Evolutionary conservation across 139 green algal species (phyloP), one percentile per base, ranked within the genome.

Genomic region (Tetraselmis striata): DNA sequence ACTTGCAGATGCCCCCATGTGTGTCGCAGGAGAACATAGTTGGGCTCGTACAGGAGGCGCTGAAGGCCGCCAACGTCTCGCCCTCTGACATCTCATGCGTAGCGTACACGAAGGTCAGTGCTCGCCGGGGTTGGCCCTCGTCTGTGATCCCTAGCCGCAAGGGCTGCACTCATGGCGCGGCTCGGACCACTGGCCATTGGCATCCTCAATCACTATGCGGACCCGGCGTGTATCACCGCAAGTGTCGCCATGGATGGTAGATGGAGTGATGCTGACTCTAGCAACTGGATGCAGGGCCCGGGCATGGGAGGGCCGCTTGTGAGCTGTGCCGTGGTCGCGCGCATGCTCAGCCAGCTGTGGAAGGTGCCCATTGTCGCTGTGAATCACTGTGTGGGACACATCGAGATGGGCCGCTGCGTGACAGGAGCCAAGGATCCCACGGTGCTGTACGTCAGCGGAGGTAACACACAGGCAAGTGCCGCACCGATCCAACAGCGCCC

Each of bases 321-420:
- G 24, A 80, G 90, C 1, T 94, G 91, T 79, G 95, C 95, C 0
- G 87, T 98, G 28, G 94, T 94, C 11, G 92, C 92, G n/a, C 88
- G 95, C 30, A 94, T 94, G 88, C 87, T 97, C 75, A 87, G 89
- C 1, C 88, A 90, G 81, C 77, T 94, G 77, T 96, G 93, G 93
- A 84, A 87, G 27, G 81, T 94, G 1, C 91, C 93, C 29, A 91
- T 98, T 11, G 85, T 97, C 2, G 87, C 77, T 1, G 95, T 98
- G 22, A 98, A 98, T 82, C 95, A 98, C 91, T 98, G 95, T 83
- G 88, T 95, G 59, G 92, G 91, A 1, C 95, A 98, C 88, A 97
- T 98, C 30, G 95, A 98, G 85, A 98, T 98, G 95, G 95, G 95
- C 0, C 82, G 95, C 0, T 58, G 93, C 1, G 94, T 98, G 27